These are phyloP conservation scores for Dictyostelium discoideum DNA, from an alignment of 78 protist species.

Conservation along the genomic window dicty_2.7 NC_007089.4:203501-204000, in stretches of 20 bases:
- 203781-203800: slow-evolving; percentile 56
- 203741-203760: slow-evolving; percentile 47
- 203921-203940: slow-evolving; percentile 62
- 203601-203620: neutral
- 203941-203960: slow-evolving; percentile 66
- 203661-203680: slow-evolving; percentile 6
- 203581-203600: slow-evolving; percentile 5
- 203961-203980: slow-evolving; percentile 34
- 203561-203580: slow-evolving; percentile 15
- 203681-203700: slow-evolving; percentile 9
- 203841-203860: slow-evolving; percentile 72
- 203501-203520: neutral
- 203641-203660: neutral
- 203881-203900: slow-evolving; percentile 68
- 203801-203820: slow-evolving; percentile 66
- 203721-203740: slow-evolving; percentile 76
- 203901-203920: slow-evolving; percentile 35
- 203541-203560: slow-evolving; percentile 47
- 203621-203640: neutral
- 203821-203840: slow-evolving; percentile 56
- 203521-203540: neutral
- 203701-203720: slow-evolving; percentile 73
- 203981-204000: slow-evolving; percentile 49
- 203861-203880: slow-evolving; percentile 71
- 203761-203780: slow-evolving; percentile 61